These are phyloP conservation scores for Castanea mollissima DNA, from an alignment of 306 rosid species.

Conservation along the genomic window DNA sequence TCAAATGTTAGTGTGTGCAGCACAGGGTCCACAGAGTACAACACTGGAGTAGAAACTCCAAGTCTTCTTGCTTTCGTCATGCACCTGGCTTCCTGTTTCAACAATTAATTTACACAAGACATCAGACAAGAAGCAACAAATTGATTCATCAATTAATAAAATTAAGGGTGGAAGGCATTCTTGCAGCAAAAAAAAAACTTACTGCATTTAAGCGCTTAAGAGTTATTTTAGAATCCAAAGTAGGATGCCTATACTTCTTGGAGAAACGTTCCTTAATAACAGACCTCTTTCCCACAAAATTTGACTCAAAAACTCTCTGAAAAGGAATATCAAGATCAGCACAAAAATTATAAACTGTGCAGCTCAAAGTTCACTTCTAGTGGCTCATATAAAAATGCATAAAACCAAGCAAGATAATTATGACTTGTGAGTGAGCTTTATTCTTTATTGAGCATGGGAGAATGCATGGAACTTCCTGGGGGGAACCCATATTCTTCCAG, in stretches of 20 bases:
- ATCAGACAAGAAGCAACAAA: slow-evolving; percentile 3
- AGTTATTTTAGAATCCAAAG: slow-evolving; percentile 82
- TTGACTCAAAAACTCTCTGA: slow-evolving; percentile 80
- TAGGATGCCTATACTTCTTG: slow-evolving; percentile 88
- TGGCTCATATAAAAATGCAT: not conserved
- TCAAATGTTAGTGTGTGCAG: slow-evolving; percentile 71
- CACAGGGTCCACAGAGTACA: slow-evolving; percentile 64
- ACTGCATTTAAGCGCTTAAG: slow-evolving; percentile 79
- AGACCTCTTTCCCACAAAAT: slow-evolving; percentile 73
- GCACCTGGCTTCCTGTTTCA: slow-evolving; percentile 89
- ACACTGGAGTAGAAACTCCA: slow-evolving; percentile 70
- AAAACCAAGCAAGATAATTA: not conserved
- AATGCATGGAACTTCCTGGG: not conserved
- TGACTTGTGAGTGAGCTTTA: not conserved
- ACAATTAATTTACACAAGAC: slow-evolving; percentile 1
- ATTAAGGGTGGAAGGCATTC: not conserved
- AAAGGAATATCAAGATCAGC: slow-evolving; percentile 11
- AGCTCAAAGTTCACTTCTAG: not conserved
- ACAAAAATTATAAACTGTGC: slow-evolving; percentile 2
- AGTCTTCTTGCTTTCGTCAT: slow-evolving; percentile 87
- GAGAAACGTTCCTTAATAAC: slow-evolving; percentile 87
- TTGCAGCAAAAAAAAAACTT: not conserved
- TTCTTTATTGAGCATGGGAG: not conserved
- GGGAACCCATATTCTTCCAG: not conserved
- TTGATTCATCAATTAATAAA: not conserved